Base-by-base conservation (phyloP, 1,139 yeast species). In the Arxiozyma telluris region DNA sequence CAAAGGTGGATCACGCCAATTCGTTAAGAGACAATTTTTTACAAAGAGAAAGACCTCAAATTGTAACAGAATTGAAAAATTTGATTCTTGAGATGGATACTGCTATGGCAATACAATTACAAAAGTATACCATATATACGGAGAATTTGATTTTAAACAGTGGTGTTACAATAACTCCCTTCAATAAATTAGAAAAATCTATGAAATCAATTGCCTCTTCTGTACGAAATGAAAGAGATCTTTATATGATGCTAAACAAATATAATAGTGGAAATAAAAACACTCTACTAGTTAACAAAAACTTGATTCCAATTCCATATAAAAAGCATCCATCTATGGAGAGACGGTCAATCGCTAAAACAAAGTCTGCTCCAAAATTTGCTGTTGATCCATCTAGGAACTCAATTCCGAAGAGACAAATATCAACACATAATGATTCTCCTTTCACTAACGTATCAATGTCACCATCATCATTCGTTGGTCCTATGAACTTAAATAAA, bases 101-200 rank as follows among this genome's bases (percentile, higher is more conserved):
- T 52, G 97, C 96, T 15, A 75, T 91, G 76, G 82, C 89, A 58
- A 82, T 90, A 52, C 97, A 91, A 70, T 74, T 93, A 56, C 94
- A 87, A 64, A 89, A 90, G 67, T 91, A 86, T 66, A 84, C 97
- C 7, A 87, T 93, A 44, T 86, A 90, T 77, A 81, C 83, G 55
- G 98, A 93, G 69, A 87, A 87, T 44, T 76, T 87, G 58, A 78
- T 88, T 38, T 79, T 93, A 73, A 90, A 91, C 64, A 79, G 88
- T 23, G 98, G 97, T 34, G 87, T 90, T 44, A 82, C 87, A 56
- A 77, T 91, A 9, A 75, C 86, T 52, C 98, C 98, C 1, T 73
- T 90, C 9, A 77, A 73, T 47, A 53, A 54, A 27, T 69, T 77
- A 1, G 71, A 72, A 42, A 74, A 76, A 30, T 83, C 96, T 3